Evolutionary conservation across 805 yeast genomes (phyloP).

Genomic region (Pichia ethanolica): DNA sequence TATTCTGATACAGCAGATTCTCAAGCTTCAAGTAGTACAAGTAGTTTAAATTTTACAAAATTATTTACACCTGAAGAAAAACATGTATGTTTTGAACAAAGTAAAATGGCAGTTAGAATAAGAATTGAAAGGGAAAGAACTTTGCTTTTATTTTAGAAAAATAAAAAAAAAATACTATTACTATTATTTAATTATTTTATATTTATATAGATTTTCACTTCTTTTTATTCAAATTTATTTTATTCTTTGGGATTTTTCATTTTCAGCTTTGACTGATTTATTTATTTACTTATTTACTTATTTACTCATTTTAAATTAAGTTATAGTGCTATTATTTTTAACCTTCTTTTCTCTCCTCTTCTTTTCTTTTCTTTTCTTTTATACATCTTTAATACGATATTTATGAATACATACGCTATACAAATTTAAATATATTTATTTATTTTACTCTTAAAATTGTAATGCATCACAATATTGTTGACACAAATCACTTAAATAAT

Average conservation of each 20-base stretch:
- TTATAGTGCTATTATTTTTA: too few species aligned
- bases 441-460: slow-evolving; percentile 21
- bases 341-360: too few species aligned
- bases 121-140: slow-evolving; percentile 29
- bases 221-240: too few species aligned
- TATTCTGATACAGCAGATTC: slow-evolving; percentile 14
- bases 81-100: slow-evolving; percentile 23
- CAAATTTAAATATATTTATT: background rate
- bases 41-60: slow-evolving; percentile 8
- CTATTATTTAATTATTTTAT: background rate
- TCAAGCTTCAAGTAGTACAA: slow-evolving; percentile 10
- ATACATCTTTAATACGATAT: too few species aligned
- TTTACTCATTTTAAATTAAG: too few species aligned
- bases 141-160: background rate
- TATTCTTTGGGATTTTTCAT: too few species aligned
- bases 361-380: too few species aligned
- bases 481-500: slow-evolving; percentile 31
- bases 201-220: background rate
- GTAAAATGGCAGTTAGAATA: slow-evolving; percentile 27
- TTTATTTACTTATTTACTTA: too few species aligned
- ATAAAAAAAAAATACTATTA: too few species aligned
- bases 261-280: too few species aligned
- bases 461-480: slow-evolving; percentile 35
- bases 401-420: too few species aligned
- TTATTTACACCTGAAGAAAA: slow-evolving; percentile 22